Evolutionary conservation across 31 red algal genomes (phyloP).

Genomic region (Bonnemaisonia californica): DNA sequence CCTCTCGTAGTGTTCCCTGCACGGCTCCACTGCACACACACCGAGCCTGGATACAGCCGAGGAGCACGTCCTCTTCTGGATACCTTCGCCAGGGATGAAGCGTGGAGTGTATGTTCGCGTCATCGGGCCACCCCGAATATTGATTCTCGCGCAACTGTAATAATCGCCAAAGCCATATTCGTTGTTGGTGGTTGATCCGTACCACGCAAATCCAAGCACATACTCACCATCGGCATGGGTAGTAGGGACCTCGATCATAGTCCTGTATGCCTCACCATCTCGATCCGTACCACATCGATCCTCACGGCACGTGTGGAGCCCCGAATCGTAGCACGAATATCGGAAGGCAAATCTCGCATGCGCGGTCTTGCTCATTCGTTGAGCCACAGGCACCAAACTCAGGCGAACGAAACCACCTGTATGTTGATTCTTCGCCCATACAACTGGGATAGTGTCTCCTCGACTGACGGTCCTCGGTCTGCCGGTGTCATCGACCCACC

Average conservation of each 20-base stretch:
- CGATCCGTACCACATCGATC: slow-evolving; percentile 33
- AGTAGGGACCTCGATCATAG: slow-evolving; percentile 44
- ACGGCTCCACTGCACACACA: slow-evolving; percentile 68
- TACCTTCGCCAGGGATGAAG: slow-evolving; percentile 44
- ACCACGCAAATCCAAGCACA: slow-evolving; percentile 78
- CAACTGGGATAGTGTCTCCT: slow-evolving; percentile 4
- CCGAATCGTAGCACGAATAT: slow-evolving; percentile 42
- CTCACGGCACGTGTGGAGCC: slow-evolving; percentile 6
- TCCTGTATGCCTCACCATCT: slow-evolving; percentile 22
- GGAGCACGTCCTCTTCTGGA: slow-evolving; percentile 37
- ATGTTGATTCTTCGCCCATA: slow-evolving; percentile 46
- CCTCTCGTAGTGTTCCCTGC: slow-evolving; percentile 10
- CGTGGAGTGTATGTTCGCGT: not conserved
- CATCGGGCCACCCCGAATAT: slow-evolving; percentile 43
- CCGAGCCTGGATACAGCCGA: slow-evolving; percentile 53
- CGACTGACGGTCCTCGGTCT: not conserved
- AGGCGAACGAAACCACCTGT: slow-evolving; percentile 35
- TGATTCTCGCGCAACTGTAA: slow-evolving; percentile 64
- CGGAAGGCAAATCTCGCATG: slow-evolving; percentile 37
- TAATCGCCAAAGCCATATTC: slow-evolving; percentile 79
- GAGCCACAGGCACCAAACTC: slow-evolving; percentile 16
- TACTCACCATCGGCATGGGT: slow-evolving; percentile 73
- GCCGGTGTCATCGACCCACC: not conserved
- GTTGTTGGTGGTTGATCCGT: slow-evolving; percentile 42
- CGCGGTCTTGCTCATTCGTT: slow-evolving; percentile 17